These are phyloP conservation scores for Sisymbrium irio DNA, from an alignment of 345 rosid species.

Conservation along the genomic window DNA sequence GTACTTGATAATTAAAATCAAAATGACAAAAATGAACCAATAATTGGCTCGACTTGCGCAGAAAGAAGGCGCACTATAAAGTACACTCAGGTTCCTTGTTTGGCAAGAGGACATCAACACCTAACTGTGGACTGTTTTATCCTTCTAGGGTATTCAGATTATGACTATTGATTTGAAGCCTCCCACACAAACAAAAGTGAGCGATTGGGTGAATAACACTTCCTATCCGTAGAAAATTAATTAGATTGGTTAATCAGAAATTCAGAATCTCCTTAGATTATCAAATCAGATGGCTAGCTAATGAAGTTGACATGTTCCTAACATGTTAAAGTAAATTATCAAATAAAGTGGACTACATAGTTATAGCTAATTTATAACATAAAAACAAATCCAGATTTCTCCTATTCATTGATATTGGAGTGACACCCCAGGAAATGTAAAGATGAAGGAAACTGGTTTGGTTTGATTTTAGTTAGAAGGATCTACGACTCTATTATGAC, in stretches of 20 bases:
- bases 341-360: neutral
- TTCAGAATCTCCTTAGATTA: slow-evolving; percentile 5
- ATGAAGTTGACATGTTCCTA: slow-evolving; percentile 32
- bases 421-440: no score
- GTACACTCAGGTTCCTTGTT: slow-evolving; percentile 32
- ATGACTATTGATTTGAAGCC: slow-evolving; percentile 40
- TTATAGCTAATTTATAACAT: neutral
- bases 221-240: neutral
- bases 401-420: neutral
- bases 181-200: neutral
- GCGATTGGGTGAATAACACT: slow-evolving; percentile 3
- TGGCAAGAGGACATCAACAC: slow-evolving; percentile 35
- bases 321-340: slow-evolving; percentile 4
- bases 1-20: neutral
- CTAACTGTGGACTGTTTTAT: slow-evolving; percentile 39
- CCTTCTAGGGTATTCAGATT: slow-evolving; percentile 26
- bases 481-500: neutral
- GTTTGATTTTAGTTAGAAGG: neutral
- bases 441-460: neutral
- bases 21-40: slow-evolving; percentile 3
- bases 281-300: slow-evolving; percentile 11
- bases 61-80: neutral
- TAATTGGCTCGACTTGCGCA: slow-evolving; percentile 17
- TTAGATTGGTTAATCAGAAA: slow-evolving; percentile 5
- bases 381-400: neutral